Evolutionary conservation across 2,329 filamentous ascomycete species (phyloP), one percentile per base, ranked within the genome.

Genomic region (Aspergillus cejpii): DNA sequence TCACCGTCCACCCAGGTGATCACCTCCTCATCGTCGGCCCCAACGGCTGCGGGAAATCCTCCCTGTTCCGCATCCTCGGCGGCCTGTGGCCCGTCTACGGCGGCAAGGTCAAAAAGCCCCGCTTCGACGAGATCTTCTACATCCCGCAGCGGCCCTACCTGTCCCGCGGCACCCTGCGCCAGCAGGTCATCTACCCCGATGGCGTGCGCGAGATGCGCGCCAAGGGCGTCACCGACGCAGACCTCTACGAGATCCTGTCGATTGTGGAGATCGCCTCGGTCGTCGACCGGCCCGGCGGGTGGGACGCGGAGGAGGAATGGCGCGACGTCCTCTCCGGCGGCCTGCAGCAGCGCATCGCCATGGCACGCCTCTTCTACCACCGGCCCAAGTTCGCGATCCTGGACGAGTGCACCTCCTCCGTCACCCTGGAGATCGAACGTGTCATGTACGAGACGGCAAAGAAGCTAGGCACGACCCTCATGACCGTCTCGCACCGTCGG

Each of bases 361-460:
- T 97, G 87, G 92, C 92, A 0, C 78, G 92, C 0, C 77, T 95
- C 14, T 96, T 96, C 69, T 97, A 97, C 68, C 91, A 97, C 69
- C 77, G 81, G 7, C 91, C 91, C 0, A 84, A 85, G 57, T 97
- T 95, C 65, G 92, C 92, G 8, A 98, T 98, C 55, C 74, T 98
- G 28, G 92, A 98, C 64, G 92, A 98, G 71, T 98, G 92, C 68
- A 98, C 92, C 5, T 90, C 84, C 45, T 88, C 83, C 41, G 88
- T 98, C n/a, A 96, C 94, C 12, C 77, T 96, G 21, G 91, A 97
- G 56, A 89, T 90, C 49, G 92, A 98, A 63, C 85, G 88, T 63
- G 78, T 88, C 63, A 97, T 98, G 89, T 98, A 98, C 67, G 91
- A 96, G 57, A 90, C 88, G 44, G 92, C 92, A 40, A 97, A 98